phyloP scores from a whole-genome alignment of 495 filamentous ascomycete species.

The Astrothelium subdiscretum region DNA sequence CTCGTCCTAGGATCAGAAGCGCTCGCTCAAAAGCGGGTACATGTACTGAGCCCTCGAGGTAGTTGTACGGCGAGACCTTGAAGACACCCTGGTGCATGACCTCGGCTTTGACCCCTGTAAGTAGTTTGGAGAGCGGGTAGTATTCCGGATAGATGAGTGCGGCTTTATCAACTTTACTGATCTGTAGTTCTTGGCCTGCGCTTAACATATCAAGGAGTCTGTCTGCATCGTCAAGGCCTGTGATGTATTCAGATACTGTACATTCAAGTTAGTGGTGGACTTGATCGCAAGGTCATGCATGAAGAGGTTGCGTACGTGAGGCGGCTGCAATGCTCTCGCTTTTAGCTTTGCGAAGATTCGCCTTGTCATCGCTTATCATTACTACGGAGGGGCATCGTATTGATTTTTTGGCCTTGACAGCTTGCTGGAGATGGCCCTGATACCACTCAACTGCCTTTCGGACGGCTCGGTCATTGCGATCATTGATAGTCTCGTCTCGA shows the following conservation, averaged over 20 bases:
- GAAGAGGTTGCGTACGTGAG: constrained; percentile 11
- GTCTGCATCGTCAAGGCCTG: constrained; percentile 69
- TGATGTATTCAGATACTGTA: constrained; percentile 61
- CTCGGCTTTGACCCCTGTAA: constrained; percentile 77
- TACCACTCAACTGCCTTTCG: constrained; percentile 85
- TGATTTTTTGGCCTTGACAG: constrained; percentile 40
- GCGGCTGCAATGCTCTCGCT: constrained; percentile 49
- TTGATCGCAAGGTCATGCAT: not conserved
- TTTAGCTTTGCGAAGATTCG: constrained; percentile 74
- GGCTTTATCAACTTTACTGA: constrained; percentile 49
- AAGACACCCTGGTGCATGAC: constrained; percentile 87
- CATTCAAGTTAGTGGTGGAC: not conserved
- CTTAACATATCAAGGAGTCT: constrained; percentile 91
- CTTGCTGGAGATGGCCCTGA: constrained; percentile 57
- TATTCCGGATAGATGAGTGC: constrained; percentile 69
- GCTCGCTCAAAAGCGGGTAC: constrained; percentile 82
- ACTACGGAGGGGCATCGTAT: constrained; percentile 64
- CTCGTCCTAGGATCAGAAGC: constrained; percentile 78
- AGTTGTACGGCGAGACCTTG: constrained; percentile 96
- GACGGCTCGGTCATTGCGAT: constrained; percentile 89
- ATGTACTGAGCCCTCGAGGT: constrained; percentile 81
- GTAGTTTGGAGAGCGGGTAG: constrained; percentile 82
- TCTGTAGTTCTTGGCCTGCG: constrained; percentile 53
- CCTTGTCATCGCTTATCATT: constrained; percentile 87
- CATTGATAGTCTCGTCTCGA: constrained; percentile 80